Evolutionary conservation across 1,139 yeast genomes (phyloP).

Genomic region (Saccharomyces hybrid): DNA sequence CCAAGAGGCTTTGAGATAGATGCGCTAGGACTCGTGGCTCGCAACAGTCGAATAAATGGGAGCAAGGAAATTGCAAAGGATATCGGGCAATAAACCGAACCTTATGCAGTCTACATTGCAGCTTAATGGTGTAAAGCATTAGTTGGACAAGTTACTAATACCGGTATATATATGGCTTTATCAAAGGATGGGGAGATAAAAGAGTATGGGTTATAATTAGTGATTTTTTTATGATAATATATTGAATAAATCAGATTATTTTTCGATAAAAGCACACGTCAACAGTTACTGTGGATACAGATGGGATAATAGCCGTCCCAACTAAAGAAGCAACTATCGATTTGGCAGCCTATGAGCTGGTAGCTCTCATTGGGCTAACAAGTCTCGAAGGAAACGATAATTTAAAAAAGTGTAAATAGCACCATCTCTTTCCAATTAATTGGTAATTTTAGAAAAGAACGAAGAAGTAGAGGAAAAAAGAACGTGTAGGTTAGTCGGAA

Average conservation of each 20-base stretch:
- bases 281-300: background rate
- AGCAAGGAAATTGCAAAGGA: background rate
- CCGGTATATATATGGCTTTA: slow-evolving; percentile 26
- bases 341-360: background rate
- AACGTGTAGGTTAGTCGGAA: background rate
- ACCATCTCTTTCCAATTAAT: background rate
- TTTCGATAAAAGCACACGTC: slow-evolving; percentile 24
- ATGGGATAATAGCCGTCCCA: background rate
- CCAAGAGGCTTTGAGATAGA: background rate
- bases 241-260: slow-evolving; percentile 8
- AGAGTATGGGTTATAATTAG: slow-evolving; percentile 2
- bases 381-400: background rate
- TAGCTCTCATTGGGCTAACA: background rate
- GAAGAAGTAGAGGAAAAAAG: background rate
- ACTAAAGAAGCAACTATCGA: background rate
- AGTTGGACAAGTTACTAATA: slow-evolving; percentile 27
- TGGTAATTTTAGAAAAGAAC: background rate
- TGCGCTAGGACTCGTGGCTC: background rate
- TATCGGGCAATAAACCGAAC: background rate
- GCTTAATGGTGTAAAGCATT: slow-evolving; percentile 25
- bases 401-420: background rate
- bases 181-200: background rate
- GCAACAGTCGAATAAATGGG: background rate
- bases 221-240: background rate
- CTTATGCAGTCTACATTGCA: background rate